Evolutionary conservation across 257 asterid species (phyloP), one percentile per base, ranked within the genome.

Genomic region (Solanum megistacrolobum): DNA sequence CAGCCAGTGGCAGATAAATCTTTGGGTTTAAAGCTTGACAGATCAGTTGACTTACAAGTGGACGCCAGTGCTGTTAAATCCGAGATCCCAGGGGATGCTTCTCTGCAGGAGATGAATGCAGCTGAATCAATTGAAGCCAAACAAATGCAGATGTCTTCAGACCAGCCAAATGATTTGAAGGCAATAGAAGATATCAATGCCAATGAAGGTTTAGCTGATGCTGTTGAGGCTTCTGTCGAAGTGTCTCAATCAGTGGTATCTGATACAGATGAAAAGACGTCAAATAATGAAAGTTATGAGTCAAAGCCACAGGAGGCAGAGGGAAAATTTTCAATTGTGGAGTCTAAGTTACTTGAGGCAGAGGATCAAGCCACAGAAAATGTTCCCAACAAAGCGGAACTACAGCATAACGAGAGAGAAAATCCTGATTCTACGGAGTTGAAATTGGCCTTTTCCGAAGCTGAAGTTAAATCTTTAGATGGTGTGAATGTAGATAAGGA

Each of bases 401-500:
- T 88, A 83, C 90, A 87, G 36, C 73, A 13, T 48, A 27, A 0
- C 0, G 84, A 55, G 68, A 46, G 13, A 39, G 39, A 66, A 66
- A 66, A 25, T 27, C 31, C 82, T 2, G 27, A 31, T 32, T 36
- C 68, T n/a, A 23, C 39, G 12, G 68, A 68, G 83, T 23, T 75
- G 76, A 86, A 88, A 34, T 55, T 71, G 69, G 78, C 46, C 66
- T 43, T 76, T 6, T 31, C 60, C 16, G 36, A 88, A 76, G 84
- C 89, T 85, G 90, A 76, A 52, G 73, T 81, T 85, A 90, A 87
- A 60, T 35, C 81, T 66, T 35, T 88, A 72, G 91, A 78, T 71
- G 84, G 82, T 78, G 82, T 12, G 48, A 58, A 48, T 71, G 88
- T 36, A 35, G 92, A 84, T 36, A 85, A 68, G 32, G 90, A 87